These are phyloP conservation scores for Diplocarpon rosae DNA, from an alignment of 2,329 filamentous ascomycete species.

Conservation along the genomic window DNA sequence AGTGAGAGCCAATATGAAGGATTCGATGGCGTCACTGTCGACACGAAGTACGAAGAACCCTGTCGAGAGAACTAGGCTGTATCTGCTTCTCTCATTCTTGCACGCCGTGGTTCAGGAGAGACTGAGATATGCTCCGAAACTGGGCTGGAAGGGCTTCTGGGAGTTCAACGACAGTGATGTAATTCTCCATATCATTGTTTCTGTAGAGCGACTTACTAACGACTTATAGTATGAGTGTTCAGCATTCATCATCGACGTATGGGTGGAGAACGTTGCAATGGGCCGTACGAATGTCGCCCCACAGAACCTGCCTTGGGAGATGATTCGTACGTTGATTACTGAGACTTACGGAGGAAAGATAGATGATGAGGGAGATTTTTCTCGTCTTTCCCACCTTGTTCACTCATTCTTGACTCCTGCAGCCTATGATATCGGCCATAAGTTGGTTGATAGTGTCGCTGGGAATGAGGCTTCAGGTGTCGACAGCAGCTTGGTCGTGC, in stretches of 20 bases:
- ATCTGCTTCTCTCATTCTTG: conserved; percentile 84
- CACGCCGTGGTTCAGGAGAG: conserved; percentile 95
- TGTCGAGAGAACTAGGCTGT: conserved; percentile 81
- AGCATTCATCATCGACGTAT: conserved; percentile 88
- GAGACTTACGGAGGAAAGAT: conserved; percentile 98
- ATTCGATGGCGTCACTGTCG: conserved; percentile 77
- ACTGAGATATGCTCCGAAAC: conserved; percentile 80
- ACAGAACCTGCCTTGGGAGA: conserved; percentile 90
- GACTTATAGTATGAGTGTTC: conserved; percentile 79
- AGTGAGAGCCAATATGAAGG: conserved; percentile 96
- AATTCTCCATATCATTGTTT: conserved; percentile 37
- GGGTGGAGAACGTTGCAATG: conserved; percentile 74
- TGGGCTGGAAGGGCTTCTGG: conserved; percentile 99
- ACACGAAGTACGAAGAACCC: conserved; percentile 68
- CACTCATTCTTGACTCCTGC: conserved; percentile 68
- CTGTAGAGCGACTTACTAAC: conserved; percentile 42
- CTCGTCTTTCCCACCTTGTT: conserved; percentile 62
- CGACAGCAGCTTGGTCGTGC: conserved; percentile 57
- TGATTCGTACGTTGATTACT: conserved; percentile 79
- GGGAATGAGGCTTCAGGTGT: conserved; percentile 31
- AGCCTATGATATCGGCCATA: conserved; percentile 88
- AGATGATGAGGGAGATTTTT: conserved; percentile 79
- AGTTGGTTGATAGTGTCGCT: conserved; percentile 57
- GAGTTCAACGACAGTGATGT: conserved; percentile 99
- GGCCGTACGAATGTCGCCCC: conserved; percentile 89